phyloP scores from a whole-genome alignment of 164 flowering plant genomes.

The Nymphaea colorata region DNA sequence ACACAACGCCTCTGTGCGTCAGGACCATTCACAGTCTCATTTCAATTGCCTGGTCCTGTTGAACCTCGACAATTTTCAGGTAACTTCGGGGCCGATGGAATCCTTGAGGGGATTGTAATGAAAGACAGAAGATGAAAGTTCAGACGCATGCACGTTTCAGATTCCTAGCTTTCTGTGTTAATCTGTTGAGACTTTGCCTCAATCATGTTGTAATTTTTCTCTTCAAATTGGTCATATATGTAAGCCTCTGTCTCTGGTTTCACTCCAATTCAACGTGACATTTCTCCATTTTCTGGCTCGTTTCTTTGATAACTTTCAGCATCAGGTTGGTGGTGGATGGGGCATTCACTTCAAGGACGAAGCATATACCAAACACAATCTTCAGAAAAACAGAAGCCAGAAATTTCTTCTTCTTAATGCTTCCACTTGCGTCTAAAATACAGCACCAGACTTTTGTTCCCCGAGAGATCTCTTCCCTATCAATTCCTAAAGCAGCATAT shows the following conservation, averaged over 20 bases:
- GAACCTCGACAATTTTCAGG: slow-evolving; percentile 36
- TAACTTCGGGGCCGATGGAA: slow-evolving; percentile 52
- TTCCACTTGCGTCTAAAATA: too few species aligned
- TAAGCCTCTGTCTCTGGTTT: not conserved
- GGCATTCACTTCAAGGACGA: too few species aligned
- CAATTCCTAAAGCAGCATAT: too few species aligned
- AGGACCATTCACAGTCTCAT: slow-evolving; percentile 47
- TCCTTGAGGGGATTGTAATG: slow-evolving; percentile 52
- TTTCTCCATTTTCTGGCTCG: too few species aligned
- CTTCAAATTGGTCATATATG: not conserved
- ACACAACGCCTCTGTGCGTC: slow-evolving; percentile 52
- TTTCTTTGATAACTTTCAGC: too few species aligned
- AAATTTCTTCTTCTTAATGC: too few species aligned
- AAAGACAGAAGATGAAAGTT: slow-evolving; percentile 14
- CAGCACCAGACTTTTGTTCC: too few species aligned
- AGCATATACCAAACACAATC: too few species aligned
- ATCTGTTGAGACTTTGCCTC: not conserved
- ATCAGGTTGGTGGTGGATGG: too few species aligned
- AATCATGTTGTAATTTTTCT: too few species aligned
- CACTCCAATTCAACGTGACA: not conserved
- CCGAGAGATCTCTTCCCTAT: too few species aligned
- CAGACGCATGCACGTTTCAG: not conserved
- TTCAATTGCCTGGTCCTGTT: slow-evolving; percentile 72
- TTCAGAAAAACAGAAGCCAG: too few species aligned
- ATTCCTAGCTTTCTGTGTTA: not conserved